These are phyloP conservation scores for Didymella arachidicola DNA, from an alignment of 2,329 filamentous ascomycete species.

Conservation along the genomic window DNA sequence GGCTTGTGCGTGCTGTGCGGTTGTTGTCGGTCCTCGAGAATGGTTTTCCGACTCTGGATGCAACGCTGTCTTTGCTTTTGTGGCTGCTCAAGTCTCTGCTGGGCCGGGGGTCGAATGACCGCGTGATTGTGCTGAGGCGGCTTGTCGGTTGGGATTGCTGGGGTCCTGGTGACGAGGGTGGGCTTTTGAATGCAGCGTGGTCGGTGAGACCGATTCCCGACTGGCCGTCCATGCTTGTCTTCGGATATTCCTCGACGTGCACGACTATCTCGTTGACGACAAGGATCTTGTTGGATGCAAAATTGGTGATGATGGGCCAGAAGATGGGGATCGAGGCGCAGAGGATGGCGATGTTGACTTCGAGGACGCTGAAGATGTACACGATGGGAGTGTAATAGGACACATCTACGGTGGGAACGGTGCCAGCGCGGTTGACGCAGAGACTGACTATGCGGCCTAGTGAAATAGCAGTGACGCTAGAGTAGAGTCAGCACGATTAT, in stretches of 20 bases:
- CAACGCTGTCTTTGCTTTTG: conserved; percentile 16
- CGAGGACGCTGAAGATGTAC: conserved; percentile 48
- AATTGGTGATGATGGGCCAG: conserved; percentile 46
- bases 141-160: conserved; percentile 20
- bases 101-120: conserved; percentile 17
- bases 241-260: conserved; percentile 36
- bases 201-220: conserved; percentile 31
- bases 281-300: conserved; percentile 48
- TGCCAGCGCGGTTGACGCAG: conserved; percentile 41
- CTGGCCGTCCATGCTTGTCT: conserved; percentile 26
- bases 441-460: conserved; percentile 43
- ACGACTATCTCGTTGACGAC: conserved; percentile 51
- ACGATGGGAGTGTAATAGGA: conserved; percentile 41
- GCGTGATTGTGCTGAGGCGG: conserved; percentile 16
- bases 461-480: conserved; percentile 40
- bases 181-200: conserved; percentile 21
- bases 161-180: conserved; percentile 1
- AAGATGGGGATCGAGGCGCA: conserved; percentile 50
- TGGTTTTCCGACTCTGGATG: not conserved
- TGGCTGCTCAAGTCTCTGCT: conserved; percentile 17
- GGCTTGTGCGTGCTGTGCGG: conserved; percentile 26
- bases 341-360: conserved; percentile 50
- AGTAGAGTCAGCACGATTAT: conserved; percentile 1
- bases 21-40: not conserved
- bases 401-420: conserved; percentile 42